Percentiles rank a stretch among this genome's conserved stretches.
These are phyloP conservation scores for Rhipidocladum racemiflorum DNA, from an alignment of 176 grass and related monocot species.

Conservation along the genomic window DNA sequence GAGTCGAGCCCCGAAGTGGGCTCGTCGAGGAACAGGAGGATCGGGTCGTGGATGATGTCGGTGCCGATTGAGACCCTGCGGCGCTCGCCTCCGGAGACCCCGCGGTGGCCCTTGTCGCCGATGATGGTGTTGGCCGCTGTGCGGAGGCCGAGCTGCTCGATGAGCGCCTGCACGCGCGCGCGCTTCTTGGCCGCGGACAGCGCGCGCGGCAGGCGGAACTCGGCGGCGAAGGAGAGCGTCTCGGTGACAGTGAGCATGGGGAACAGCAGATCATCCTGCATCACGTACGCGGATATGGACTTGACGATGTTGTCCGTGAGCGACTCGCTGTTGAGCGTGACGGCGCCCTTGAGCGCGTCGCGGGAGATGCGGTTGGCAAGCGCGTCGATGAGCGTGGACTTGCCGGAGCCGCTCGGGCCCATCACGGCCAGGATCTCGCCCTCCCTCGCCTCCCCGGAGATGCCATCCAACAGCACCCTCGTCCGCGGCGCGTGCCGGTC, in stretches of 20 bases:
- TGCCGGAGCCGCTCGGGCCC: constrained; percentile 89
- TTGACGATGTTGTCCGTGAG: constrained; percentile 55
- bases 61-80: constrained; percentile 83
- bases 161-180: constrained; percentile 69
- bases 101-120: constrained; percentile 90
- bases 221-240: constrained; percentile 87
- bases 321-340: constrained; percentile 75
- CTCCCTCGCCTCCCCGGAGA: not conserved
- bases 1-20: constrained; percentile 97
- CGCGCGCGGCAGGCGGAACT: constrained; percentile 82
- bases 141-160: constrained; percentile 84
- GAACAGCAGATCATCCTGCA: constrained; percentile 95
- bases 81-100: constrained; percentile 84
- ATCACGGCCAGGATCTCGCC: constrained; percentile 36
- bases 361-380: constrained; percentile 79
- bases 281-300: constrained; percentile 89
- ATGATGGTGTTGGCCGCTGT: constrained; percentile 76
- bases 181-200: constrained; percentile 71
- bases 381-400: constrained; percentile 93
- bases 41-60: constrained; percentile 91
- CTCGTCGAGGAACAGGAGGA: constrained; percentile 93
- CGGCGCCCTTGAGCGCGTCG: constrained; percentile 62
- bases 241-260: constrained; percentile 95
- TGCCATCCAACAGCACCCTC: not conserved
- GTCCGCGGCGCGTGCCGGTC: not conserved